phyloP scores from a whole-genome alignment of 495 filamentous ascomycete species.

The Neurospora discreta region DNA sequence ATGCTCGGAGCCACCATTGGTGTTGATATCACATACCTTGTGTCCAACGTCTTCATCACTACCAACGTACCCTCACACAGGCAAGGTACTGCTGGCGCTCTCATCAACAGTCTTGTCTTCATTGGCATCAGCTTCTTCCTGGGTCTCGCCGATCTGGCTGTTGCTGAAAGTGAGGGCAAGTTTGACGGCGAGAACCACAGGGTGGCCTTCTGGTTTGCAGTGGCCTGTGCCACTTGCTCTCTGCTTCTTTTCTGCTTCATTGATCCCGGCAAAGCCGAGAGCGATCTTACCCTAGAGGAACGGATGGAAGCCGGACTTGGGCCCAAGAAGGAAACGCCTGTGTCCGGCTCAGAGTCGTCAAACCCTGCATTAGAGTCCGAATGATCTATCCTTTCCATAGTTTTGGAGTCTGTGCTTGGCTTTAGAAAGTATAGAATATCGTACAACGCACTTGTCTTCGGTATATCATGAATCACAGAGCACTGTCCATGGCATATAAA shows the following conservation, averaged over 20 bases:
- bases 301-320: slow-evolving; percentile 1
- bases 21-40: slow-evolving; percentile 74
- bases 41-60: slow-evolving; percentile 78
- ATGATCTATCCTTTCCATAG: not conserved
- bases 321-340: not conserved
- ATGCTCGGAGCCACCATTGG: slow-evolving; percentile 77
- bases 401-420: not conserved
- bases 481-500: not conserved
- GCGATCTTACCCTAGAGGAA: slow-evolving; percentile 43
- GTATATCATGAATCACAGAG: not conserved
- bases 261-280: slow-evolving; percentile 53
- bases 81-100: slow-evolving; percentile 68
- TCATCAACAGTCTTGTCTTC: slow-evolving; percentile 45
- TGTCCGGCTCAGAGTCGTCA: not conserved
- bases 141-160: slow-evolving; percentile 60
- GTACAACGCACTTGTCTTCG: not conserved
- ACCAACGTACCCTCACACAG: slow-evolving; percentile 55
- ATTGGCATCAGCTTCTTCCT: slow-evolving; percentile 79
- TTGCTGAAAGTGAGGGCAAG: slow-evolving; percentile 34
- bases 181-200: slow-evolving; percentile 45
- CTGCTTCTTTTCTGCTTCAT: slow-evolving; percentile 51
- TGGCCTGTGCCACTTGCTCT: slow-evolving; percentile 44
- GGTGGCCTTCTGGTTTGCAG: slow-evolving; percentile 58
- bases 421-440: not conserved
- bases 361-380: not conserved